Base-by-base conservation (phyloP, 352 stramenopile genomes). In the Phytophthora quininea region DNA sequence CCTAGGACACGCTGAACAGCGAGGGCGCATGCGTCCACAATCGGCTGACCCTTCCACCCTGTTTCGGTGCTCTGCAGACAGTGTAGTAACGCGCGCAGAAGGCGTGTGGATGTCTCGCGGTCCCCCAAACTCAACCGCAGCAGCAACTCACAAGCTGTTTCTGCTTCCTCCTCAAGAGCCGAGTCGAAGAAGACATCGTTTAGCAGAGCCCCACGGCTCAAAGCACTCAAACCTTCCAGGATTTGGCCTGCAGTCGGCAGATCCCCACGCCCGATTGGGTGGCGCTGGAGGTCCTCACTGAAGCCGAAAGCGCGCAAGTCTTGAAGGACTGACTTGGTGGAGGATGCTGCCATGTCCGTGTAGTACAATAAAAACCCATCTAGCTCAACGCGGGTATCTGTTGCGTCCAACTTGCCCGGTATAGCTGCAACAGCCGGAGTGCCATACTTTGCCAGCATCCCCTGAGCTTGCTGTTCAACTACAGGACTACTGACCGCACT, bases 151-250 rank as follows among this genome's bases (percentile, higher is more conserved):
- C 75, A 76, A 14, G 89, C 87, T 4, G 84, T 93, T 53, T 96
- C 89, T 15, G 87, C 86, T 64, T 96, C 87, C 71, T 96, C 89
- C 58, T 96, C 89, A 4, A 96, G 74, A 14, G 87, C 89, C 29
- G 86, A 91, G 54, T 96, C 87, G 33, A 96, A 87, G 61, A 96
- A 96, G 11, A 90, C 85, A 29, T 94, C 83, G 37, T 88, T 93
- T 1, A 90, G 63, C 19, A 96, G 62, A 15, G 89, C 83, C 38
- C 55, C 64, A 2, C 80, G 82, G 54, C 87, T 95, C 50, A 96
- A 54, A 10, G 75, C 43, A 31, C 74, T 89, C 45, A 96, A 48
- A 1, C 59, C 65, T 30, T 77, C 66, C 10, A 95, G 59, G 31
- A 92, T 65, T 37, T 77, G 76, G 38, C 64, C 57, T 32, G 76